Conservation (phyloP, 352 stramenopile species). For the Phytophthora tubulina region DNA sequence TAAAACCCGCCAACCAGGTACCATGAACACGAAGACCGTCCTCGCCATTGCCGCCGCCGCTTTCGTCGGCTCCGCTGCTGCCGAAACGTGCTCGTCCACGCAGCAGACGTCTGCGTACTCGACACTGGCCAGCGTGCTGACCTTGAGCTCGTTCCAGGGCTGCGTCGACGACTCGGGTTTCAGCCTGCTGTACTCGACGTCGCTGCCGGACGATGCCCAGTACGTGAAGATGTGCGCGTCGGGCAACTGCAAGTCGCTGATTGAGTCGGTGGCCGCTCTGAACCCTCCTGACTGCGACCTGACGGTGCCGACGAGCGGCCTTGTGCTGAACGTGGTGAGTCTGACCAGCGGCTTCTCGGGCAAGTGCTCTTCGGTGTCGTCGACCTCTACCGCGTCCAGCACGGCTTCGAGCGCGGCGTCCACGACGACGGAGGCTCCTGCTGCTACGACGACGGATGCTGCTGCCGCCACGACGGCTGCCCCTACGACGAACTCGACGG, state of each 20-base stretch:
- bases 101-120: conserved; percentile 33
- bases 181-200: conserved; percentile 43
- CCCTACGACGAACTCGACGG: conserved; percentile 26
- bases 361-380: conserved; percentile 28
- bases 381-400: conserved; percentile 12
- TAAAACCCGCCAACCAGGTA: conserved; percentile 14
- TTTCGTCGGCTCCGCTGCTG: conserved; percentile 32
- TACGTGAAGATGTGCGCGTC: conserved; percentile 45
- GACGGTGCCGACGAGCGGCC: conserved; percentile 43
- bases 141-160: conserved; percentile 28
- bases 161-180: conserved; percentile 41
- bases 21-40: conserved; percentile 40
- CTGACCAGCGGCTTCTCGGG: conserved; percentile 34
- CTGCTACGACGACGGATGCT: conserved; percentile 14
- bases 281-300: conserved; percentile 47
- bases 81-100: conserved; percentile 28
- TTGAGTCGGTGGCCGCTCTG: conserved; percentile 27
- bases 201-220: conserved; percentile 37
- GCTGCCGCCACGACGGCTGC: conserved; percentile 15
- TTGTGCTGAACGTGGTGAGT: conserved; percentile 39
- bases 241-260: conserved; percentile 35
- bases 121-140: conserved; percentile 33
- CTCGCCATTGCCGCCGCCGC: conserved; percentile 33
- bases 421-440: conserved; percentile 6
- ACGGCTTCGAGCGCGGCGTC: conserved; percentile 6